phyloP scores from a whole-genome alignment of 2,329 filamentous ascomycete species.

The Aspergillus eucalypticola region DNA sequence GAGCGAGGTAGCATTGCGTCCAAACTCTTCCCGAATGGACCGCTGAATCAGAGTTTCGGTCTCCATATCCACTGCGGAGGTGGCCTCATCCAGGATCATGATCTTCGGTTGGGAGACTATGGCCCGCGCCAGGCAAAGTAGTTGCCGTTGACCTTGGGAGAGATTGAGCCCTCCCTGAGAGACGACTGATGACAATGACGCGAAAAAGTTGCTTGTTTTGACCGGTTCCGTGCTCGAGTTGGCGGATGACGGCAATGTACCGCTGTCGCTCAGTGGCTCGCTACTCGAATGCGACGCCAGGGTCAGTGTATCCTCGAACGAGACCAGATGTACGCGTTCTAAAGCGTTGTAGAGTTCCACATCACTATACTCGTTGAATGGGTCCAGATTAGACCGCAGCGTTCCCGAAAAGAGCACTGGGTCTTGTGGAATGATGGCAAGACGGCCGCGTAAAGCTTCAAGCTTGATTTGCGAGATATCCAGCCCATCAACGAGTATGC shows the following conservation, averaged over 20 bases:
- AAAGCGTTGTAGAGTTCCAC: conserved; percentile 68
- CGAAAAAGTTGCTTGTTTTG: conserved; percentile 52
- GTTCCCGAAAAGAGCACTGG: conserved; percentile 80
- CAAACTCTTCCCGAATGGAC: conserved; percentile 69
- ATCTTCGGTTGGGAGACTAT: conserved; percentile 73
- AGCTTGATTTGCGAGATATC: conserved; percentile 50
- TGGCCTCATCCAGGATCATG: conserved; percentile 80
- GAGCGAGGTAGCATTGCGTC: conserved; percentile 59
- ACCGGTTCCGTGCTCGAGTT: not conserved
- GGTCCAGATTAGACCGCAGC: conserved; percentile 73
- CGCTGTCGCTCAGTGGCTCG: conserved; percentile 14
- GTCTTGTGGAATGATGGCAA: conserved; percentile 81
- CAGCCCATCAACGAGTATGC: conserved; percentile 26
- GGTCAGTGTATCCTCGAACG: conserved; percentile 42
- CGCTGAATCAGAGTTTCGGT: conserved; percentile 74
- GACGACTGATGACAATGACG: conserved; percentile 62
- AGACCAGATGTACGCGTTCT: conserved; percentile 67
- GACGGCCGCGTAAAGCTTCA: conserved; percentile 64
- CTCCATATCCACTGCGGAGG: conserved; percentile 74
- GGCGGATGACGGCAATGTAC: conserved; percentile 8
- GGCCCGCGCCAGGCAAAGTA: conserved; percentile 30
- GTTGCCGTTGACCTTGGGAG: conserved; percentile 32
- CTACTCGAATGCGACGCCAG: conserved; percentile 15
- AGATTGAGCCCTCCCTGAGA: conserved; percentile 70
- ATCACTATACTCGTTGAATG: conserved; percentile 70